Conservation (phyloP, 1,284 basidiomycete species). For the Phylloporus gajari region DNA sequence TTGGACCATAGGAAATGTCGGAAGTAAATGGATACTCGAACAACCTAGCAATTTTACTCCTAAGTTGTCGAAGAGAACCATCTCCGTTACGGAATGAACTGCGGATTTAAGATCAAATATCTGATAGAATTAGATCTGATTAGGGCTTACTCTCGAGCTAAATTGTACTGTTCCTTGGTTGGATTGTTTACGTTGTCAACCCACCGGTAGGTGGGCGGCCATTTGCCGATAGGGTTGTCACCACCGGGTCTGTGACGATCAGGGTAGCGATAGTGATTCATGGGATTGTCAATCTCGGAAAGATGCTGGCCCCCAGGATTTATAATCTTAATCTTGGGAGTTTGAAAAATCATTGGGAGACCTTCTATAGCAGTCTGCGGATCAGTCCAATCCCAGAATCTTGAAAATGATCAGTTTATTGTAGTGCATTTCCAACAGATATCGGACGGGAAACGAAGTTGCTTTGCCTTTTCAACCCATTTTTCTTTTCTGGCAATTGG, state of each 20-base stretch:
- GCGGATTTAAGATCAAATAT: no score
- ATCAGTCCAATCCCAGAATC: slow-evolving; percentile 35
- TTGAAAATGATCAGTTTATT: background rate
- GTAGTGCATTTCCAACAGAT: no score
- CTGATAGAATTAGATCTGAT: no score
- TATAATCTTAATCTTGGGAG: background rate
- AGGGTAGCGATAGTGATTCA: slow-evolving; percentile 30
- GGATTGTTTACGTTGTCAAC: slow-evolving; percentile 9
- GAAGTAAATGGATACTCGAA: no score
- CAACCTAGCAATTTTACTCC: no score
- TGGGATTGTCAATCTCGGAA: background rate
- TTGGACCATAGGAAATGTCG: no score
- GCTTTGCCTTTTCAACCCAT: slow-evolving; percentile 23
- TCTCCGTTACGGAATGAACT: no score
- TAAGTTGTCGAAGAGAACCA: no score
- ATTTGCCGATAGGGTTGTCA: slow-evolving; percentile 21
- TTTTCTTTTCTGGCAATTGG: slow-evolving; percentile 9
- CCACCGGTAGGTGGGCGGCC: slow-evolving; percentile 32
- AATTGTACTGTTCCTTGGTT: slow-evolving; percentile 19
- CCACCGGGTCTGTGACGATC: slow-evolving; percentile 8
- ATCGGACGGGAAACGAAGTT: slow-evolving; percentile 31
- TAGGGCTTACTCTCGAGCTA: slow-evolving; percentile 15
- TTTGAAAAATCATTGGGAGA: slow-evolving; percentile 22
- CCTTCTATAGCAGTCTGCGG: slow-evolving; percentile 12
- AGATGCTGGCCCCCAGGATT: background rate